phyloP scores from a whole-genome alignment of 2,329 filamentous ascomycete species.

The Fulvia fulva region DNA sequence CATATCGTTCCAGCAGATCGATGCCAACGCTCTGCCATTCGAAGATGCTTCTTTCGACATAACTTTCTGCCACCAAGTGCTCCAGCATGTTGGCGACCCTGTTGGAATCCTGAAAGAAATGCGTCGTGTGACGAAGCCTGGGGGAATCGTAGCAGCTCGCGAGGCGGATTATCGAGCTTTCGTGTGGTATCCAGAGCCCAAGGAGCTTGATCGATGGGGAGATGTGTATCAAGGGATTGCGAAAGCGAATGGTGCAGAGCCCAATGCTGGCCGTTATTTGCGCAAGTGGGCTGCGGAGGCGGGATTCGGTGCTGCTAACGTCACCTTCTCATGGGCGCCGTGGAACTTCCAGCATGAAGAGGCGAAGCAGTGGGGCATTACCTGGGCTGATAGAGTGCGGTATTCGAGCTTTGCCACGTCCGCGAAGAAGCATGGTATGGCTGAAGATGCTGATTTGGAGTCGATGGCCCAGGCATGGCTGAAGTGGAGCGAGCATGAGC shows the following conservation, averaged over 20 bases:
- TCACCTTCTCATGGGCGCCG: constrained; percentile 5
- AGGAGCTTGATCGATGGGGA: constrained; percentile 24
- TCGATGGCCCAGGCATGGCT: constrained; percentile 1
- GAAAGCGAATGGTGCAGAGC: constrained; percentile 13
- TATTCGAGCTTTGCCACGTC: constrained; percentile 9
- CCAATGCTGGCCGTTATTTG: constrained; percentile 12
- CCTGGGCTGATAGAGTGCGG: constrained; percentile 1
- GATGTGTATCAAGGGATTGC: constrained; percentile 7
- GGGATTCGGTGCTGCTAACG: constrained; percentile 6
- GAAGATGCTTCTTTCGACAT: constrained; percentile 31
- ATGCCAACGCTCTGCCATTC: constrained; percentile 25
- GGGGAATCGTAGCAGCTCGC: constrained; percentile 31
- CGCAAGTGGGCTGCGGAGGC: constrained; percentile 9
- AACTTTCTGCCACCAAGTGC: constrained; percentile 31
- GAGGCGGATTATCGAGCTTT: constrained; percentile 35
- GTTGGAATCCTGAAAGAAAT: constrained; percentile 30
- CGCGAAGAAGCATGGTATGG: constrained; percentile 1
- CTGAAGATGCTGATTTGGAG: neutral
- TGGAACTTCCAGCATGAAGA: constrained; percentile 10
- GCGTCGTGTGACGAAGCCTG: constrained; percentile 32
- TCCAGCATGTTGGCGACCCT: constrained; percentile 28
- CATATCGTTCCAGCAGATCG: constrained; percentile 7
- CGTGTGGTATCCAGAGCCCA: constrained; percentile 22
- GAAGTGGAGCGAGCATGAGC: neutral
- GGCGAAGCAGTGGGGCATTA: neutral